Base-by-base conservation (phyloP, 257 asterid genomes). In the Anisodus tanguticus region DNA sequence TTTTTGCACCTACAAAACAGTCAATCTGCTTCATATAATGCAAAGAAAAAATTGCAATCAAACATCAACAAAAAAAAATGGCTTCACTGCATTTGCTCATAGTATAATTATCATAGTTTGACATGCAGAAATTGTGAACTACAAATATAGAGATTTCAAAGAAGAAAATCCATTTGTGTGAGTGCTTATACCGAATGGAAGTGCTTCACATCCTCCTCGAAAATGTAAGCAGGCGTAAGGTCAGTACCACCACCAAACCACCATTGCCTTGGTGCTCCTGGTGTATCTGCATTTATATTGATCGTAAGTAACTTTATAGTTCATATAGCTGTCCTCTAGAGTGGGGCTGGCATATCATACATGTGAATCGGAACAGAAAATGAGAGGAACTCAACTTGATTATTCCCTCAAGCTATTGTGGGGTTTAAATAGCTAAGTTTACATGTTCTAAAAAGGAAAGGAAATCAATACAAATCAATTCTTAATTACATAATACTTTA, bases 161-260 rank as follows among this genome's bases (percentile, higher is more conserved):
- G 10, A 6, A 6, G 22, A 67, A 3, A 35, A 35, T 12, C 17
- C 74, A 67, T 16, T 4, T 67, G 9, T 67, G 74, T 35, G 47
- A 31, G 43, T 9, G 79, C 64, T 76, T 19, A 84, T 94, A 96
- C 99, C 97, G 87, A 91, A 87, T 96, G 99, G 85, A 96, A 96
- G 88, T 96, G 99, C 90, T 91, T 93, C 64, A 94, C 97, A 79
- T 96, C 99, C 89, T 96, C 99, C 88, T 96, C 98, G 87, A 94
- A 96, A 85, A 96, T 89, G 93, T 96, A 96, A 63, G 99, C 92
- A 86, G 99, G 99, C 53, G 99, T 94, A 90, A 94, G 89, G 91
- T 96, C 99, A 35, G 98, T 96, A 84, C 98, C 98, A 82, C 99
- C 99, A 71, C 99, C 99, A 88, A 96, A 96, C 99, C 99, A 96